phyloP scores from a whole-genome alignment of 2,329 filamentous ascomycete genomes.

The Aspergillus unguis region DNA sequence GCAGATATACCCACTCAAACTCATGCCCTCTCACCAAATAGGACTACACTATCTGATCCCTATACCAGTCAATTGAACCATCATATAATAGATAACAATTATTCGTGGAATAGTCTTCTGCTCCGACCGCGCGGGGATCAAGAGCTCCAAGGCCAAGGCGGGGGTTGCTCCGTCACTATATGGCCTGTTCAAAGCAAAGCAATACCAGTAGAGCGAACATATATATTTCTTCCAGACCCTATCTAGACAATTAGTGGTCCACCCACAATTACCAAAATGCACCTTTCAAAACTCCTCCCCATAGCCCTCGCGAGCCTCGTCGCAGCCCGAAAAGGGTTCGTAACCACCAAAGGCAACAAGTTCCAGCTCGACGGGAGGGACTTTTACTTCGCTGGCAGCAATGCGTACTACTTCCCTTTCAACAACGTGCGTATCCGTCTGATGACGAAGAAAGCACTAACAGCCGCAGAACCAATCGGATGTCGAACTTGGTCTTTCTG shows the following conservation, averaged over 20 bases:
- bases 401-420: conserved; percentile 17
- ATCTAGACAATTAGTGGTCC: neutral
- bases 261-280: neutral
- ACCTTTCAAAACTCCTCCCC: neutral
- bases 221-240: neutral
- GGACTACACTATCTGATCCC: too few relatives aligned
- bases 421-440: conserved; percentile 7
- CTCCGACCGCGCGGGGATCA: neutral
- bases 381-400: conserved; percentile 17
- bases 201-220: neutral
- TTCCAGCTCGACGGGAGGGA: conserved; percentile 16
- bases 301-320: neutral
- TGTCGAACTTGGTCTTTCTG: conserved; percentile 14
- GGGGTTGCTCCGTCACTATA: neutral
- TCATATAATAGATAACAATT: too few relatives aligned
- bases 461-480: conserved; percentile 14
- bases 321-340: conserved; percentile 6
- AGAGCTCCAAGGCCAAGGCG: neutral
- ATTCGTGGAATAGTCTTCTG: neutral
- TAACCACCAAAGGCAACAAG: conserved; percentile 12
- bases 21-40: too few relatives aligned
- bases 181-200: too few relatives aligned
- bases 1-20: too few relatives aligned
- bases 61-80: too few relatives aligned
- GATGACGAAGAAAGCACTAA: neutral